These are phyloP conservation scores for Sporothrix luriei DNA, from an alignment of 2,329 filamentous ascomycete species.

Conservation along the genomic window DNA sequence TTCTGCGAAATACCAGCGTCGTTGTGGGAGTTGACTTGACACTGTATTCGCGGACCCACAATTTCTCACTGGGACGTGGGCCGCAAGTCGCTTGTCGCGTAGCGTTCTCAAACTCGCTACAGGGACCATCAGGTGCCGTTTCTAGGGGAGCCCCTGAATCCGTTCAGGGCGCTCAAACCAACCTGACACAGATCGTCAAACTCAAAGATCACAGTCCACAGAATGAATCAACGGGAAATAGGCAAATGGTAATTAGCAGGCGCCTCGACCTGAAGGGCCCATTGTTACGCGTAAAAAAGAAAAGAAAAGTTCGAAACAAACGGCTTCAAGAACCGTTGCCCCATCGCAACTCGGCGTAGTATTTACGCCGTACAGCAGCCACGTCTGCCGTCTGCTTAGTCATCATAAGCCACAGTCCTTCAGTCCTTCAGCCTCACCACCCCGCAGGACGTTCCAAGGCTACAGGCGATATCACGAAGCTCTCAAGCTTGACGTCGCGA, in stretches of 20 bases:
- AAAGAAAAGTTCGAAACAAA: not conserved
- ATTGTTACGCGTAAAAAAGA: not conserved
- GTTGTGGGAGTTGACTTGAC: slow-evolving; percentile 6
- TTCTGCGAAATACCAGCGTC: not conserved
- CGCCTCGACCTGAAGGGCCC: too few species aligned
- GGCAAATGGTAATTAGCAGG: not conserved
- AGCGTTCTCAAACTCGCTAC: slow-evolving; percentile 1
- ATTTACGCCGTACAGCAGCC: too few species aligned
- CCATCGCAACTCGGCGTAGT: not conserved
- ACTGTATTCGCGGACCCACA: not conserved
- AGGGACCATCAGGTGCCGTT: not conserved
- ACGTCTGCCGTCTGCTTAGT: slow-evolving; percentile 3
- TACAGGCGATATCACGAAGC: slow-evolving; percentile 14
- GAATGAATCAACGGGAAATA: not conserved
- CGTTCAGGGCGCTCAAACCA: slow-evolving; percentile 37
- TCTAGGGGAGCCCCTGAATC: not conserved
- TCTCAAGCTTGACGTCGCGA: slow-evolving; percentile 18
- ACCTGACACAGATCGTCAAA: slow-evolving; percentile 38
- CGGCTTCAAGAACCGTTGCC: not conserved
- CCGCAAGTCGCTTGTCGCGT: not conserved
- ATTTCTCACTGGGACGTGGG: slow-evolving; percentile 8
- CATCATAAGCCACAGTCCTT: slow-evolving; percentile 28
- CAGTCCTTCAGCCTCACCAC: slow-evolving; percentile 29
- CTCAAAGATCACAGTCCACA: slow-evolving; percentile 17
- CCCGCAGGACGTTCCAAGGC: slow-evolving; percentile 26